Base-by-base conservation (phyloP, 139 green algal species). In the Nannochloris sp. region DNA sequence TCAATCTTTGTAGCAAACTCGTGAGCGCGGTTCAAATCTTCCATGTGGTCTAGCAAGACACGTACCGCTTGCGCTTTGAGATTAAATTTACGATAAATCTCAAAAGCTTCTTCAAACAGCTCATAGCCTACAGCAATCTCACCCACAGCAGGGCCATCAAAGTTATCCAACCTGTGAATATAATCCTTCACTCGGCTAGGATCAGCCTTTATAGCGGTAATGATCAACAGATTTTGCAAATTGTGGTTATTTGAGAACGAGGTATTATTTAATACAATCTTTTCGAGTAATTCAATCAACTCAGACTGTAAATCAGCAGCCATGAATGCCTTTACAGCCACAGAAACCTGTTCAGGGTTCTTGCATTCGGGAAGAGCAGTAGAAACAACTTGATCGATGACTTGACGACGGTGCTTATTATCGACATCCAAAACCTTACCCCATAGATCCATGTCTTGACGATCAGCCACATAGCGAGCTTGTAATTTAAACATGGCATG, bases 301-400 rank as follows among this genome's bases (percentile, higher is more conserved):
- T 98, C 92, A 19, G 83, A 63, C 68, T 96, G 92, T 79, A 99
- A 81, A 68, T 94, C 90, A 27, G 87, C 87, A 32, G 81, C 83
- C 91, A 99, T 98, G 89, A 99, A 99, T 23, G 92, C 85, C 85
- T 98, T 99, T 54, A 99, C 94, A 6, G 90, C 93, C 34, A 94
- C 86, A 25, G 79, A 92, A 15, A 73, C 94, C 73, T 97, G 87
- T 83, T 99, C 94, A 10, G 94, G 94, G 85, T 98, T 97, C 74
- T 90, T 92, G 73, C 80, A 91, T 83, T 99, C 94, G 4, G 94
- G 94, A 68, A 99, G 88, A 13, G 94, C 94, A 0, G 92, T 98
- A 60, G 81, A 90, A 3, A 99, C 92, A 6, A 98, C 92, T 86
- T 89, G 81, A 79, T 95, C 88, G 48, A 95, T 89, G 2, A 97